These are phyloP conservation scores for Candida sanyaensis DNA, from an alignment of 1,139 yeast genomes.

Conservation along the genomic window DNA sequence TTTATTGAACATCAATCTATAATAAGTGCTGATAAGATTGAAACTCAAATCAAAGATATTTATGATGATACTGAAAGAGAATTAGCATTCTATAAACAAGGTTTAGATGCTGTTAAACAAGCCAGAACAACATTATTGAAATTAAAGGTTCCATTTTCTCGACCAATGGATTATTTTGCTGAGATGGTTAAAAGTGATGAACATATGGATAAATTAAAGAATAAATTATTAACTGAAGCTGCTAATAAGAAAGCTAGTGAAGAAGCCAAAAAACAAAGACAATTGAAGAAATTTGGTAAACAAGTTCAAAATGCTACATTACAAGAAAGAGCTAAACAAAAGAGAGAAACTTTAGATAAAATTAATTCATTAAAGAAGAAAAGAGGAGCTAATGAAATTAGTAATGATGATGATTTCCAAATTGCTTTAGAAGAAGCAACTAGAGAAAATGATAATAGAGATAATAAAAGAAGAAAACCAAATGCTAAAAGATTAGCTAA, in stretches of 20 bases:
- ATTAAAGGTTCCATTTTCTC: slow-evolving; percentile 79
- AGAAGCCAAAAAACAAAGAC: slow-evolving; percentile 93
- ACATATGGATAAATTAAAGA: slow-evolving; percentile 93
- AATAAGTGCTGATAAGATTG: slow-evolving; percentile 60
- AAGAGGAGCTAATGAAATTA: slow-evolving; percentile 75
- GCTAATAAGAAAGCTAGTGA: slow-evolving; percentile 89
- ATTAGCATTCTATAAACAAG: slow-evolving; percentile 82
- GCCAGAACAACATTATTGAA: slow-evolving; percentile 68
- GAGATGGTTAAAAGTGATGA: slow-evolving; percentile 98
- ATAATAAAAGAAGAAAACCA: slow-evolving; percentile 51
- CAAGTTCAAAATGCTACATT: slow-evolving; percentile 93
- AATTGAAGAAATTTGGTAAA: slow-evolving; percentile 94
- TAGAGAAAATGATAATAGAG: slow-evolving; percentile 38
- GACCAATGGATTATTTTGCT: slow-evolving; percentile 96
- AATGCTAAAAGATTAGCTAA: slow-evolving; percentile 67
- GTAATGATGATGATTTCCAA: slow-evolving; percentile 58
- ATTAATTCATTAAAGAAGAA: slow-evolving; percentile 86
- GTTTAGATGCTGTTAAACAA: slow-evolving; percentile 76
- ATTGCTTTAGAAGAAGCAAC: slow-evolving; percentile 91
- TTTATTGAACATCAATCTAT: slow-evolving; percentile 85
- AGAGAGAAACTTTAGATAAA: slow-evolving; percentile 87
- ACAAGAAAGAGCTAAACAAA: slow-evolving; percentile 93
- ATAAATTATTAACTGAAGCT: slow-evolving; percentile 80
- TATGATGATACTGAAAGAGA: slow-evolving; percentile 89
- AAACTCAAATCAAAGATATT: slow-evolving; percentile 75